These are phyloP conservation scores for Crithidia fasciculata DNA, from an alignment of 208 protist species.

Conservation along the genomic window DNA sequence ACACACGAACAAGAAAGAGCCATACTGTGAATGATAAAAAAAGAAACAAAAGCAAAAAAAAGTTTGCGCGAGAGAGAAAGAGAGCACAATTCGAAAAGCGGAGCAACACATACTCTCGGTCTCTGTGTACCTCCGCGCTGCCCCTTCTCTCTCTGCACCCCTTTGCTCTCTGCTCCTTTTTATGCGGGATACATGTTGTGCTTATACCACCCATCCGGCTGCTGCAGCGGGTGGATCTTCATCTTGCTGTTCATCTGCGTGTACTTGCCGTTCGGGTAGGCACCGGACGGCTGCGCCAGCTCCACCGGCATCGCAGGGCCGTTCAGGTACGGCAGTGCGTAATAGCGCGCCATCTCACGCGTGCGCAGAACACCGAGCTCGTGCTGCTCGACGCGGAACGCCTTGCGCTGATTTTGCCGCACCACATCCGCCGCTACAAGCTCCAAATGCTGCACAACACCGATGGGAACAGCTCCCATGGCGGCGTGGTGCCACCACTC, in stretches of 20 bases:
- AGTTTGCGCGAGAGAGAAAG: neutral
- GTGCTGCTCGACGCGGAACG: slow-evolving; percentile 51
- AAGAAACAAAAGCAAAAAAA: slow-evolving; percentile 6
- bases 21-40: slow-evolving; percentile 8
- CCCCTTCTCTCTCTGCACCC: neutral
- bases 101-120: too few species aligned
- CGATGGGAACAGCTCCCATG: slow-evolving; percentile 44
- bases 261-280: slow-evolving; percentile 65
- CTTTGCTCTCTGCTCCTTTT: neutral
- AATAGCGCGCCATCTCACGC: slow-evolving; percentile 76
- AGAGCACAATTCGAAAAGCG: too few species aligned
- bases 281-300: slow-evolving; percentile 54
- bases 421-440: slow-evolving; percentile 66
- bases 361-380: slow-evolving; percentile 57
- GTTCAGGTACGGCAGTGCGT: slow-evolving; percentile 67
- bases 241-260: slow-evolving; percentile 49
- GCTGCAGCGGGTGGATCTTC: slow-evolving; percentile 66
- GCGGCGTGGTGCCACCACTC: slow-evolving; percentile 22
- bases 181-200: slow-evolving; percentile 74
- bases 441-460: slow-evolving; percentile 67
- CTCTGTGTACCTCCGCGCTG: neutral
- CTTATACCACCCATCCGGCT: slow-evolving; percentile 53
- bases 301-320: slow-evolving; percentile 66
- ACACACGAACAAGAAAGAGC: too few species aligned
- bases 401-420: slow-evolving; percentile 49